Evolutionary conservation across 2,329 filamentous ascomycete species (phyloP).

Genomic region (Sarocladium brachiariae): DNA sequence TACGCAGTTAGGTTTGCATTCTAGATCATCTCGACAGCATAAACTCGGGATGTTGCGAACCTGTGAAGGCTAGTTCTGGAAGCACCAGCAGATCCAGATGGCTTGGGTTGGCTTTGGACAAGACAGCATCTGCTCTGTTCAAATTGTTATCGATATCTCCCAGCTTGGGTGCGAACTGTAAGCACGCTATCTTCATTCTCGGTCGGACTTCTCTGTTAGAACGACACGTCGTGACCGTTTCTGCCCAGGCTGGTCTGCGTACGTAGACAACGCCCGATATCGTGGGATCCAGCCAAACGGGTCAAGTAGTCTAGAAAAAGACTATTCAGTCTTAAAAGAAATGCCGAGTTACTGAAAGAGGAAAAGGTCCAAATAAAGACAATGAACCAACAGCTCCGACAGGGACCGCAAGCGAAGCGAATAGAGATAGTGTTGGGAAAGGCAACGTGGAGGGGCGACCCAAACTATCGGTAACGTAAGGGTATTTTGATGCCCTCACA

Average conservation of each 20-base stretch:
- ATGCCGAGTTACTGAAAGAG: background rate
- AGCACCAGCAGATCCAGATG: conserved; percentile 63
- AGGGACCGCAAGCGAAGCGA: too few relatives aligned
- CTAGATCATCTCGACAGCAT: conserved; percentile 14
- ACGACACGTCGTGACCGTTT: background rate
- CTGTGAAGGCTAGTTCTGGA: conserved; percentile 69
- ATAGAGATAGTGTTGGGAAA: background rate
- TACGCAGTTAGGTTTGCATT: background rate
- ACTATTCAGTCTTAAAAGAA: too few relatives aligned
- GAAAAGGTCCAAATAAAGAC: background rate
- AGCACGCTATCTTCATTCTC: conserved; percentile 57
- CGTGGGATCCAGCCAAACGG: too few relatives aligned
- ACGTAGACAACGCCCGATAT: too few relatives aligned
- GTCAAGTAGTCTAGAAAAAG: too few relatives aligned
- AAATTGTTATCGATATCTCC: conserved; percentile 66
- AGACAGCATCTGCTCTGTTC: conserved; percentile 56
- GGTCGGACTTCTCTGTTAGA: background rate
- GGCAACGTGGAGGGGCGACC: background rate
- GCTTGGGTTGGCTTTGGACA: conserved; percentile 43
- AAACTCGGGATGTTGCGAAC: too few relatives aligned
- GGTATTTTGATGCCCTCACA: background rate
- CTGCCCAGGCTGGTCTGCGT: conserved; percentile 3
- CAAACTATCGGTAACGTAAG: background rate
- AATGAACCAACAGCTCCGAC: background rate
- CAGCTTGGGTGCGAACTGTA: conserved; percentile 66